Evolutionary conservation across 108 stramenopile genomes (phyloP).

Genomic region (Pseudonitzschia multistriata): DNA sequence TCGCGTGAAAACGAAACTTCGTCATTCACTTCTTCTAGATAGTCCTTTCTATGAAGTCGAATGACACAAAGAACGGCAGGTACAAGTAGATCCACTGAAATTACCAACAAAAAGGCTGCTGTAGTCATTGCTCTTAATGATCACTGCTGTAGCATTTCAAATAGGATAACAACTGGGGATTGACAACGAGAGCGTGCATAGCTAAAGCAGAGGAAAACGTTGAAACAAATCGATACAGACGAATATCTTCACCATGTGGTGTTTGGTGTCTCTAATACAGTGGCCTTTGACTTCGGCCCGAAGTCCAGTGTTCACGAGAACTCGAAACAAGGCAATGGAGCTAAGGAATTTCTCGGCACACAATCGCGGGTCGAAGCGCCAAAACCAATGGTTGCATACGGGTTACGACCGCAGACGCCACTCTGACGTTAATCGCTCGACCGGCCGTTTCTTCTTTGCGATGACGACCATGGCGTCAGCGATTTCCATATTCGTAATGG

Average conservation of each 20-base stretch:
- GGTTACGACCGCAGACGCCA: conserved; percentile 28
- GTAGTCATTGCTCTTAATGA: too few species aligned
- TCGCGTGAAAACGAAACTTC: too few species aligned
- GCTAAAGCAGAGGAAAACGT: neutral
- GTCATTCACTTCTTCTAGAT: too few species aligned
- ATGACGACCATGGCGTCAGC: conserved; percentile 13
- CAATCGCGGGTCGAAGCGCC: neutral
- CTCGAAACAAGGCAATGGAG: neutral
- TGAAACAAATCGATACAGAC: neutral
- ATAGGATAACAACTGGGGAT: too few species aligned
- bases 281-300: neutral
- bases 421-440: conserved; percentile 5
- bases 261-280: neutral
- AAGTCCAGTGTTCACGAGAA: neutral
- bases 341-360: neutral
- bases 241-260: neutral
- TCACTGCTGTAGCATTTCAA: too few species aligned
- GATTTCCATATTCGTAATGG: conserved; percentile 22
- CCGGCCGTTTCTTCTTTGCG: conserved; percentile 21
- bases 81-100: too few species aligned
- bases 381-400: conserved; percentile 18
- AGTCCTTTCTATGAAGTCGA: too few species aligned
- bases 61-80: too few species aligned
- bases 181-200: too few species aligned
- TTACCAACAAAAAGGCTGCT: too few species aligned